These are phyloP conservation scores for Pseudisothecium myosuroides DNA, from an alignment of 225 moss, liverwort and hornwort species.

Conservation along the genomic window DNA sequence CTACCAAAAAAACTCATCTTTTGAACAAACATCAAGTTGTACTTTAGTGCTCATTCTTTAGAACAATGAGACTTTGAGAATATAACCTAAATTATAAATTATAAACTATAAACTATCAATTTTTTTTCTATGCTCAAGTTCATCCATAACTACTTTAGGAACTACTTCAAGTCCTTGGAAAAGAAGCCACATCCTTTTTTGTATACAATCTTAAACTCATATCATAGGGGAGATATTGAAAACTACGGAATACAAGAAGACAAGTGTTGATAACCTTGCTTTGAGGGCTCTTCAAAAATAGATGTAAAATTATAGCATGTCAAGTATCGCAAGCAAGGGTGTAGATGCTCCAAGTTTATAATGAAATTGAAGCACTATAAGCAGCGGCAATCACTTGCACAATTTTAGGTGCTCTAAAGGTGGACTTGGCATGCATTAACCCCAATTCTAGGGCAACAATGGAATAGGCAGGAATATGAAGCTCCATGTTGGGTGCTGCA, in stretches of 20 bases:
- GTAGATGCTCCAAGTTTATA: not conserved
- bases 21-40: no score
- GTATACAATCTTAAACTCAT: no score
- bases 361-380: not conserved
- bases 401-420: not conserved
- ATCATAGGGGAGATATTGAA: not conserved
- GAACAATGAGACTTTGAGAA: not conserved
- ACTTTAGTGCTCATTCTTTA: no score
- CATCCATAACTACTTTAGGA: not conserved
- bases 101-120: no score
- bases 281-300: not conserved
- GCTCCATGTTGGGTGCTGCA: conserved; percentile 37
- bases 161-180: not conserved
- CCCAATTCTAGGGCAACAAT: conserved; percentile 49
- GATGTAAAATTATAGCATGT: not conserved
- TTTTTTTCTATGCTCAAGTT: not conserved
- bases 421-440: not conserved
- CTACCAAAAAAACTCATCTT: no score
- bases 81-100: no score
- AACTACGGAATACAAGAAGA: not conserved
- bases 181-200: not conserved
- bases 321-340: no score
- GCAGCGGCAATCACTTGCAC: fast-evolving
- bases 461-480: conserved; percentile 50
- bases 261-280: not conserved